These are phyloP conservation scores for Trifolium subterraneum DNA, from an alignment of 306 rosid species.

Conservation along the genomic window DNA sequence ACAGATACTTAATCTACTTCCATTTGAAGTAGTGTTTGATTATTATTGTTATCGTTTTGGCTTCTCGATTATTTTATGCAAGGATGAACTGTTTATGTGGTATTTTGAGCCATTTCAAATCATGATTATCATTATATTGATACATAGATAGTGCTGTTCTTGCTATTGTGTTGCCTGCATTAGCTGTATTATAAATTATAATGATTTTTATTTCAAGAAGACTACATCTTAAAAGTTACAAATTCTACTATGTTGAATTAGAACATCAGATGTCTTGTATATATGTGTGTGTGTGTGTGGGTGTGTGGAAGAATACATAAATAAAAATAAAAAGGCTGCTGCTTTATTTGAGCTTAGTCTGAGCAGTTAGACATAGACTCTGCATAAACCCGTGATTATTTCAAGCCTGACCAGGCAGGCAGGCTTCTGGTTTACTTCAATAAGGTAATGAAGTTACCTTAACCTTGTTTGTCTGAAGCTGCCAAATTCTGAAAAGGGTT, in stretches of 20 bases:
- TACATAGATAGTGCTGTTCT: background rate
- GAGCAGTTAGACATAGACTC: constrained; percentile 19
- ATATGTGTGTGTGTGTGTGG: background rate
- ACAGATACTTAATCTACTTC: background rate
- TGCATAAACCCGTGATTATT: constrained; percentile 9
- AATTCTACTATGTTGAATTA: background rate
- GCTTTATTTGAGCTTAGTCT: background rate
- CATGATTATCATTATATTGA: background rate
- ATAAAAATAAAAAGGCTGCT: constrained; percentile 11
- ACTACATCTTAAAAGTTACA: background rate
- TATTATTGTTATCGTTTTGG: background rate
- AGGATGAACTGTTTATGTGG: constrained; percentile 20
- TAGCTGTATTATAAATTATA: constrained; percentile 4
- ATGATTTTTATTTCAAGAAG: background rate
- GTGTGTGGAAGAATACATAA: constrained; percentile 3
- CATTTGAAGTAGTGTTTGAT: background rate
- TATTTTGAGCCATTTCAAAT: constrained; percentile 3
- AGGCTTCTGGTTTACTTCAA: constrained; percentile 21
- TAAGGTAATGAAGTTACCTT: background rate
- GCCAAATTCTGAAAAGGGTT: background rate
- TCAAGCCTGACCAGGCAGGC: constrained; percentile 22
- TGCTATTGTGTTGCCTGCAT: background rate
- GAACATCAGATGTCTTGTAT: constrained; percentile 4
- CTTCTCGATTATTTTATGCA: background rate
- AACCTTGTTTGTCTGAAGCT: constrained; percentile 25